Conservation (phyloP, 176 grass and related monocot genomes). For the Metroxylon sagu region DNA sequence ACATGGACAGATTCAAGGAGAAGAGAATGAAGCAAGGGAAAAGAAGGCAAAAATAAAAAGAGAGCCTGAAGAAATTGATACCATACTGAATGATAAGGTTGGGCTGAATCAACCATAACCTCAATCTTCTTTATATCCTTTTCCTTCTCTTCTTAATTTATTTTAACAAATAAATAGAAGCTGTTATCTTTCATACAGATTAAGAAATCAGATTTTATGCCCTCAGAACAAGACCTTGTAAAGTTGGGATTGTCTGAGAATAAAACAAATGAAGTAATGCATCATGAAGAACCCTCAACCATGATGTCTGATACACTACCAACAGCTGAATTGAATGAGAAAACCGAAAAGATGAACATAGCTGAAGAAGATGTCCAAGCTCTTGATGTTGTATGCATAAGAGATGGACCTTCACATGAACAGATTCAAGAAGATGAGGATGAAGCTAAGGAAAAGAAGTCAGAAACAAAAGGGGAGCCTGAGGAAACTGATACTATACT, state of each 20-base stretch:
- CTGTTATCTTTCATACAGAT: conserved; percentile 29
- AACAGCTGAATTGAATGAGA: no score
- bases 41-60: background rate
- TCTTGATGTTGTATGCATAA: no score
- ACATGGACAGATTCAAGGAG: no score
- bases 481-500: no score
- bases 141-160: background rate
- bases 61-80: background rate
- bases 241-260: background rate
- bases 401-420: no score
- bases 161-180: conserved; percentile 19
- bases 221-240: conserved; percentile 29
- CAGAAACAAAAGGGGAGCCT: no score
- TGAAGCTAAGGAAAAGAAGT: no score
- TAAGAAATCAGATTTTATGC: conserved; percentile 20
- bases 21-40: background rate
- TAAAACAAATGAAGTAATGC: background rate
- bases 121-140: background rate
- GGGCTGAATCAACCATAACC: conserved; percentile 14
- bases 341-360: no score
- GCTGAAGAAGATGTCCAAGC: no score
- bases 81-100: conserved; percentile 15
- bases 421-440: background rate
- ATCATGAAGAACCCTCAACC: background rate
- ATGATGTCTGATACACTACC: no score